A percentile compares a stretch with the other conserved stretches of the same genome.
phyloP scores from a whole-genome alignment of 768 basidiomycete genomes.

The Calocera viscosa region DNA sequence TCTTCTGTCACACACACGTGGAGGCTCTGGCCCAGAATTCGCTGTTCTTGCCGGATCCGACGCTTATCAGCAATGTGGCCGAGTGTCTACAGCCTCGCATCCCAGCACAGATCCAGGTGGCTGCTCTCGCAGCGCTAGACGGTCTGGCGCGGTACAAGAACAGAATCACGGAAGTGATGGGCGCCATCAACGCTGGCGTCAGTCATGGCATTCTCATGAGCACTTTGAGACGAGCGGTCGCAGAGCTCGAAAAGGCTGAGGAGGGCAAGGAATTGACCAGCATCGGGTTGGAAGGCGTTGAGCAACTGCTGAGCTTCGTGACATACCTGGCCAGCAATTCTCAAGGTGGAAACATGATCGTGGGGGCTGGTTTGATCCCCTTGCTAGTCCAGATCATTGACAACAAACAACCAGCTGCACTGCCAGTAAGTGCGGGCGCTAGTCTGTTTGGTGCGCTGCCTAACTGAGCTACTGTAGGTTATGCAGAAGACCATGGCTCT shows the following conservation, averaged over 20 bases:
- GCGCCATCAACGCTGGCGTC: constrained; percentile 85
- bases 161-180: constrained; percentile 75
- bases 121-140: constrained; percentile 81
- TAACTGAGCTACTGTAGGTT: constrained; percentile 25
- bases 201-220: constrained; percentile 93
- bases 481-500: constrained; percentile 86
- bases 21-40: constrained; percentile 68
- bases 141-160: constrained; percentile 73
- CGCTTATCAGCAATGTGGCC: constrained; percentile 75
- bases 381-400: constrained; percentile 81
- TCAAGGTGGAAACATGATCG: constrained; percentile 82
- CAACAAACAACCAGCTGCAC: constrained; percentile 53
- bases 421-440: constrained; percentile 33
- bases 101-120: constrained; percentile 60
- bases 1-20: constrained; percentile 67
- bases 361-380: constrained; percentile 84
- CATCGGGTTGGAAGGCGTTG: constrained; percentile 23
- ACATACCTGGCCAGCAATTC: constrained; percentile 77
- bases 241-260: constrained; percentile 53
- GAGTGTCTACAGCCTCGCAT: constrained; percentile 80
- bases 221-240: constrained; percentile 66
- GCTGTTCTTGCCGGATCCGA: constrained; percentile 90
- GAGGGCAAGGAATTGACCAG: neutral
- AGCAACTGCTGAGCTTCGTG: constrained; percentile 74
- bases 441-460: neutral